Conservation (phyloP, 164 flowering plant species). For the Tinospora cordifolia region DNA sequence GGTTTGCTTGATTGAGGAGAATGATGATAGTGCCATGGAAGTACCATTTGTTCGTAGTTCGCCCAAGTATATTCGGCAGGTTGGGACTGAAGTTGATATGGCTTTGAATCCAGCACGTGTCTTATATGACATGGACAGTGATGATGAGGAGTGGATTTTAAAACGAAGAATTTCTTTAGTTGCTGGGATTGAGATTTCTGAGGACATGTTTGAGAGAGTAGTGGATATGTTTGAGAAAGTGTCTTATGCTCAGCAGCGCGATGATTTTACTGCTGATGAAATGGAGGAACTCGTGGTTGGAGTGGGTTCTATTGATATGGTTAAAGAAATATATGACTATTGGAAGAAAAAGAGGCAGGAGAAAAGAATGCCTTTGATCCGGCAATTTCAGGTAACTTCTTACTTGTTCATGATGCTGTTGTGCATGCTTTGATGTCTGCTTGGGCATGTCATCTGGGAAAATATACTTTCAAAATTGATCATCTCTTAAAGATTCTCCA, state of each 20-base stretch:
- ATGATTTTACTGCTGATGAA: constrained; percentile 59
- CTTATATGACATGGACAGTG: constrained; percentile 98
- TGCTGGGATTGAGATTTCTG: constrained; percentile 34
- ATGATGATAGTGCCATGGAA: constrained; percentile 46
- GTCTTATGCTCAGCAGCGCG: constrained; percentile 54
- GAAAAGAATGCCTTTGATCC: constrained; percentile 76
- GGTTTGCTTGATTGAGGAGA: constrained; percentile 62
- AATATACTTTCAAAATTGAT: background rate
- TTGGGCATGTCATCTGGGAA: background rate
- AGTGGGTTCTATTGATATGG: constrained; percentile 40
- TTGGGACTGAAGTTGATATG: constrained; percentile 77
- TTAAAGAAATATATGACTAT: constrained; percentile 48
- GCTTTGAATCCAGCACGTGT: constrained; percentile 70
- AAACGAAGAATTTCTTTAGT: constrained; percentile 25
- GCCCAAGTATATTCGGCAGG: constrained; percentile 58
- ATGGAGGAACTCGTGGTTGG: constrained; percentile 50
- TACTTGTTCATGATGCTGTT: background rate
- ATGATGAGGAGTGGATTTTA: constrained; percentile 74
- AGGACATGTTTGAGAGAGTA: constrained; percentile 71
- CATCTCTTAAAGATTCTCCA: too few relatives aligned
- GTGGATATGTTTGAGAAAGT: constrained; percentile 86
- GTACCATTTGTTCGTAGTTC: constrained; percentile 46
- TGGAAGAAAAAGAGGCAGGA: constrained; percentile 73
- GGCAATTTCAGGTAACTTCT: constrained; percentile 80
- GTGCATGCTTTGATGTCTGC: background rate